These are phyloP conservation scores for Pseudocercospora cruenta DNA, from an alignment of 2,329 filamentous ascomycete genomes.

Conservation along the genomic window DNA sequence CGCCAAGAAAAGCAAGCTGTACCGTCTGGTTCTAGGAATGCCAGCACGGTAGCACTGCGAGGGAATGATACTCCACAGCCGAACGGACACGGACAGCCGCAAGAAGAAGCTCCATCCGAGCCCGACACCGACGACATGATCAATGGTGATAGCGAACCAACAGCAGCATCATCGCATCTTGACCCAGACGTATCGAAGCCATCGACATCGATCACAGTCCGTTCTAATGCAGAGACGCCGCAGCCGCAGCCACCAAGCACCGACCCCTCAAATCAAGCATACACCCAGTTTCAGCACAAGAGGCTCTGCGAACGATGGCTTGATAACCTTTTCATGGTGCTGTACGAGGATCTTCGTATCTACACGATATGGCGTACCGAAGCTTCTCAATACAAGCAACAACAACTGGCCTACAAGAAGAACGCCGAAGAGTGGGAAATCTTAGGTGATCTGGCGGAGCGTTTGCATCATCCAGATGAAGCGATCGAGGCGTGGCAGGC, in stretches of 20 bases:
- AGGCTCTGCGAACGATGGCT: constrained; percentile 96
- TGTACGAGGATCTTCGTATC: constrained; percentile 95
- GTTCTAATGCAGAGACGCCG: constrained; percentile 37
- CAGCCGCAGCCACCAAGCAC: constrained; percentile 40
- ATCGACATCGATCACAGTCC: constrained; percentile 38
- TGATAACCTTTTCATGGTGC: constrained; percentile 98
- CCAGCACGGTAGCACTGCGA: constrained; percentile 77
- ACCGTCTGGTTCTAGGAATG: constrained; percentile 61
- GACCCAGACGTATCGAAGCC: constrained; percentile 42
- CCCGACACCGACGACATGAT: constrained; percentile 40
- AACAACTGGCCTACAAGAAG: constrained; percentile 95
- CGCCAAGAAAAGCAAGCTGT: constrained; percentile 74
- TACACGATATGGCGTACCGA: constrained; percentile 99
- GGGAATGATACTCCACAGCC: constrained; percentile 63
- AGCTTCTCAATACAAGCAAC: constrained; percentile 91
- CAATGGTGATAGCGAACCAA: constrained; percentile 35
- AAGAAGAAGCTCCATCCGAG: constrained; percentile 40
- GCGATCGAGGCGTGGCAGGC: constrained; percentile 90
- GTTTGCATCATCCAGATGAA: constrained; percentile 89
- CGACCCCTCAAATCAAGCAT: constrained; percentile 69
- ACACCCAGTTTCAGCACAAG: constrained; percentile 95
- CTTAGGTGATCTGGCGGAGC: constrained; percentile 86
- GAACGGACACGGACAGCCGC: constrained; percentile 47
- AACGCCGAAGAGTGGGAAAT: constrained; percentile 98
- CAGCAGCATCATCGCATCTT: constrained; percentile 35